Evolutionary conservation across 495 filamentous ascomycete genomes (phyloP).

Genomic region (Neohortaea acidophila): DNA sequence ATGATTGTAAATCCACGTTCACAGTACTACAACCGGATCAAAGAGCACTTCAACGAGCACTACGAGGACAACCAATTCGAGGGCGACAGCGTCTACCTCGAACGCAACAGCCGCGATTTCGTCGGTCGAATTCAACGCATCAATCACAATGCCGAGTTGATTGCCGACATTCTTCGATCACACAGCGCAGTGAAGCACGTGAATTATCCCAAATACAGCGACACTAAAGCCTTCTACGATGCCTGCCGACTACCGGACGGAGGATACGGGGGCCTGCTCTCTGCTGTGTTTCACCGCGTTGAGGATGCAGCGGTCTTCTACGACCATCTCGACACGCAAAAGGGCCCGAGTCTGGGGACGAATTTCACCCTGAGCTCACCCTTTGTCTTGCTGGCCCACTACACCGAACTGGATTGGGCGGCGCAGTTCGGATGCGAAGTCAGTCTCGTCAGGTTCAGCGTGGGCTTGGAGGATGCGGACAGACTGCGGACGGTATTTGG

Average conservation of each 20-base stretch:
- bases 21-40: slow-evolving; percentile 53
- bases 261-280: slow-evolving; percentile 83
- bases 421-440: slow-evolving; percentile 61
- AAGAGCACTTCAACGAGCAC: slow-evolving; percentile 40
- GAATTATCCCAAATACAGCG: slow-evolving; percentile 70
- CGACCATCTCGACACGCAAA: slow-evolving; percentile 72
- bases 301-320: slow-evolving; percentile 65
- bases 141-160: slow-evolving; percentile 71
- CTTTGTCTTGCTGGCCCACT: slow-evolving; percentile 85
- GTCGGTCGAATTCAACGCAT: slow-evolving; percentile 66
- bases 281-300: slow-evolving; percentile 57
- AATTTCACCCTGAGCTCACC: slow-evolving; percentile 91
- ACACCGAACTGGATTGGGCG: slow-evolving; percentile 78
- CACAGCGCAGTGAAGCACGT: slow-evolving; percentile 58
- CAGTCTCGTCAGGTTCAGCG: slow-evolving; percentile 69
- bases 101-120: slow-evolving; percentile 92
- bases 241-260: slow-evolving; percentile 55
- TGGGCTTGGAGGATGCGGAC: slow-evolving; percentile 68
- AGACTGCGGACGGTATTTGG: slow-evolving; percentile 32
- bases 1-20: slow-evolving; percentile 70
- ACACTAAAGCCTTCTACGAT: slow-evolving; percentile 59
- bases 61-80: slow-evolving; percentile 88
- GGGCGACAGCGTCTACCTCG: slow-evolving; percentile 85
- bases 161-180: slow-evolving; percentile 51
- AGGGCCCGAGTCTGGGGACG: slow-evolving; percentile 88